Percentiles rank a stretch among this genome's conserved stretches.
These are phyloP conservation scores for Papiliotrema nemorosa DNA, from an alignment of 1,284 basidiomycete genomes.

Conservation along the genomic window DNA sequence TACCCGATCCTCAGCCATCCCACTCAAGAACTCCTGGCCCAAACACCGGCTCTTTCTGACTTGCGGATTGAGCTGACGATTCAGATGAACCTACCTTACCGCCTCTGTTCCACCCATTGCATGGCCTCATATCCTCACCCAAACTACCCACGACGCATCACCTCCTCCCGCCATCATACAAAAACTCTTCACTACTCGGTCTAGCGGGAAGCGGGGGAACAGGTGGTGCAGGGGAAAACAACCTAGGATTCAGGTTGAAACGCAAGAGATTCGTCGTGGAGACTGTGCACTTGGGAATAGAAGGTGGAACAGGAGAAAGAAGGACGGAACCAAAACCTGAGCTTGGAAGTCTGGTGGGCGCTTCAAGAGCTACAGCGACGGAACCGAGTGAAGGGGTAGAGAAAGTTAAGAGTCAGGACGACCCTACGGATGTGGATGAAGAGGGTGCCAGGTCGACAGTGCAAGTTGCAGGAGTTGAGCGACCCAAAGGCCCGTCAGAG, in stretches of 20 bases:
- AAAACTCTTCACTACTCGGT: constrained; percentile 47
- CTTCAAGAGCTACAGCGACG: constrained; percentile 2
- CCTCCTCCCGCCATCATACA: constrained; percentile 72
- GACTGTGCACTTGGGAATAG: constrained; percentile 86
- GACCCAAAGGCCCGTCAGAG: constrained; percentile 10
- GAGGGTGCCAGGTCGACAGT: background rate
- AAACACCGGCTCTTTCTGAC: too few relatives aligned
- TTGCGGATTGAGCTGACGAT: too few relatives aligned
- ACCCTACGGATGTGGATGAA: background rate
- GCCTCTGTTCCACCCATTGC: constrained; percentile 70
- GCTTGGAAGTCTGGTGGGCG: constrained; percentile 10
- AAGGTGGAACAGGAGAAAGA: constrained; percentile 84
- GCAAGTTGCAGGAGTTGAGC: constrained; percentile 2
- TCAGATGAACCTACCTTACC: constrained; percentile 46
- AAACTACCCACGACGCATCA: constrained; percentile 64
- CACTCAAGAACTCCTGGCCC: too few relatives aligned
- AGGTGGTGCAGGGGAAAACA: constrained; percentile 72
- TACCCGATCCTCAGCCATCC: too few relatives aligned
- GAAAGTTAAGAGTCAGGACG: background rate
- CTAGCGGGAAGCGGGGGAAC: constrained; percentile 45
- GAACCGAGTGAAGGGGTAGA: background rate
- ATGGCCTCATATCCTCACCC: constrained; percentile 74
- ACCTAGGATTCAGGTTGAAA: constrained; percentile 90
- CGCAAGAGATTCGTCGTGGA: constrained; percentile 83
- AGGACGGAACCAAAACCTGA: constrained; percentile 54